phyloP scores from a whole-genome alignment of 2,329 filamentous ascomycete species.

The Cladosporium oxysporum region DNA sequence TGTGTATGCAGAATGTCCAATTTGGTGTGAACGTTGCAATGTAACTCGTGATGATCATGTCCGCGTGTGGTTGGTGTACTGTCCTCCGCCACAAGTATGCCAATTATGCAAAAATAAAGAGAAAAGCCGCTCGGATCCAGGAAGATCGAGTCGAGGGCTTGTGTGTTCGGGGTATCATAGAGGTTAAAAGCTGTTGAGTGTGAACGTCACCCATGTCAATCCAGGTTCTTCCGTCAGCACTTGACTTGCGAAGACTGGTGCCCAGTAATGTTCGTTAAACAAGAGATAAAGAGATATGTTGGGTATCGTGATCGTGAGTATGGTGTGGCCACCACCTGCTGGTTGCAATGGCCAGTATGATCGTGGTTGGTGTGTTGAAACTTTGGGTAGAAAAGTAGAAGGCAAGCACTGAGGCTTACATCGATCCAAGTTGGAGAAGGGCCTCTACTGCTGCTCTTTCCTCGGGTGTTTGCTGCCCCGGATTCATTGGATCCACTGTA shows the following conservation, averaged over 20 bases:
- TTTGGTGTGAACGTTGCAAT: neutral
- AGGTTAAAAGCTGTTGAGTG: constrained; percentile 19
- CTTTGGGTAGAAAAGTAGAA: neutral
- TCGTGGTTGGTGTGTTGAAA: constrained; percentile 17
- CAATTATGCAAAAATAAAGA: constrained; percentile 8
- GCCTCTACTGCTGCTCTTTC: constrained; percentile 82
- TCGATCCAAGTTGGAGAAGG: constrained; percentile 75
- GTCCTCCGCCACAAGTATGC: constrained; percentile 15
- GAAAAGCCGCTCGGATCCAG: constrained; percentile 1
- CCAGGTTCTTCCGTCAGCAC: constrained; percentile 41
- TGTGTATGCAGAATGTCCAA: constrained; percentile 9
- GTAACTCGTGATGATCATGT: neutral
- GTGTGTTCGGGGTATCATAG: constrained; percentile 23
- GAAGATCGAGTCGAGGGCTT: neutral
- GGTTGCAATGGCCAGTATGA: constrained; percentile 8
- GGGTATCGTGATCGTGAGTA: constrained; percentile 14
- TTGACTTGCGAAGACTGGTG: constrained; percentile 39
- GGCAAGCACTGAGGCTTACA: constrained; percentile 40
- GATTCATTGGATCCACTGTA: constrained; percentile 17
- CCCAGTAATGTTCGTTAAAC: constrained; percentile 31
- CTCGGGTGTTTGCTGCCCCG: constrained; percentile 56
- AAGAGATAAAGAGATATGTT: constrained; percentile 21
- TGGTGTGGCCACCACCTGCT: neutral
- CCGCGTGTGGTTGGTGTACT: constrained; percentile 17
- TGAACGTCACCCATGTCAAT: constrained; percentile 41